Evolutionary conservation across 2,329 filamentous ascomycete species (phyloP).

Genomic region (Fusarium floridanum): DNA sequence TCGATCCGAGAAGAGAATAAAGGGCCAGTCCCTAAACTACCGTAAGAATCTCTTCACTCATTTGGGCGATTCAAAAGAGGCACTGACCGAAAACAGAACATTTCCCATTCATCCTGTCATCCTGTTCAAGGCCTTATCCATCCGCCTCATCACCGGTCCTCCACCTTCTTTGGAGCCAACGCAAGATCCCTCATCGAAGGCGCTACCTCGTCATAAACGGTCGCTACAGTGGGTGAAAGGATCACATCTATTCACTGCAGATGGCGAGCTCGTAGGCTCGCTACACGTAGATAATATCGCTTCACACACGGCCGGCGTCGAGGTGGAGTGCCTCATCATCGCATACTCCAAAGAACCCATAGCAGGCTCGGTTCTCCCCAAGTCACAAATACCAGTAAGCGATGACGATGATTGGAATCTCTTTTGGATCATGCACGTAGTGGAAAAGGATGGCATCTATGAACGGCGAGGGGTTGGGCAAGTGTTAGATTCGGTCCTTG

Average conservation of each 20-base stretch:
- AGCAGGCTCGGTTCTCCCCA: not conserved
- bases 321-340: conserved; percentile 19
- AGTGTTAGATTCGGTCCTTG: conserved; percentile 3
- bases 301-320: not conserved
- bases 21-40: not conserved
- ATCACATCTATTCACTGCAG: not conserved
- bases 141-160: conserved; percentile 8
- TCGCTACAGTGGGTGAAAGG: not conserved
- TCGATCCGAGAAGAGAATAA: not conserved
- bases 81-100: not conserved
- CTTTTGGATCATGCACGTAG: conserved; percentile 13
- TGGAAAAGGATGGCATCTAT: not conserved
- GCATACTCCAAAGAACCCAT: conserved; percentile 11
- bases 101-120: conserved; percentile 2
- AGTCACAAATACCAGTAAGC: not conserved
- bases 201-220: not conserved
- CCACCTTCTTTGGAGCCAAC: not conserved
- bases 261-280: conserved; percentile 8
- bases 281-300: conserved; percentile 10
- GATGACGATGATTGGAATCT: not conserved
- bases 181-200: not conserved
- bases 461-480: conserved; percentile 14
- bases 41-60: not conserved
- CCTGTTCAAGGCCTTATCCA: not conserved
- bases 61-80: not conserved